Evolutionary conservation across 306 rosid genomes (phyloP).

Genomic region (Rosa lucieae): DNA sequence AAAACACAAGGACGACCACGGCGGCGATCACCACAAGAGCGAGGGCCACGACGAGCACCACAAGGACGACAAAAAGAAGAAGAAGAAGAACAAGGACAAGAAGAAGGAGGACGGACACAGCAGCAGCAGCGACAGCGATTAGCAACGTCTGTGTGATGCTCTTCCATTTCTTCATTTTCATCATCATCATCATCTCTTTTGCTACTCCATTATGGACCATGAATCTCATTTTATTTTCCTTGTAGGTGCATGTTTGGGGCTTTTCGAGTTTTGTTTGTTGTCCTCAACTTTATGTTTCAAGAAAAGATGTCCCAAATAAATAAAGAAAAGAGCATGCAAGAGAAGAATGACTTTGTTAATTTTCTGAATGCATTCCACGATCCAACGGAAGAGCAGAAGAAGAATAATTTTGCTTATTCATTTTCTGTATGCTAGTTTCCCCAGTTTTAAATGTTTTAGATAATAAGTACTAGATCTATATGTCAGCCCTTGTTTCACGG

Average conservation of each 20-base stretch:
- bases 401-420: background rate
- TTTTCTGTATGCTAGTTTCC: background rate
- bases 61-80: background rate
- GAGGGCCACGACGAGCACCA: background rate
- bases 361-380: background rate
- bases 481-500: too few relatives aligned
- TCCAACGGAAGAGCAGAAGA: background rate
- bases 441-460: too few relatives aligned
- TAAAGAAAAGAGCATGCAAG: background rate
- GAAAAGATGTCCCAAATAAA: background rate
- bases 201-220: background rate
- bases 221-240: background rate
- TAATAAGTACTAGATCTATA: too few relatives aligned
- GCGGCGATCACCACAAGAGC: background rate
- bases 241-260: background rate
- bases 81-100: slow-evolving; percentile 5
- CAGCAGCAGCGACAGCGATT: slow-evolving; percentile 30
- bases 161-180: too few relatives aligned
- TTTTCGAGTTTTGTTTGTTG: too few relatives aligned
- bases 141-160: too few relatives aligned
- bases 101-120: background rate
- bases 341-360: background rate
- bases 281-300: too few relatives aligned
- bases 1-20: background rate
- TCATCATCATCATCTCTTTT: too few relatives aligned